Evolutionary conservation across 164 flowering plant species (phyloP), one percentile per base, ranked within the genome.

Genomic region (Aristolochia fimbriata): DNA sequence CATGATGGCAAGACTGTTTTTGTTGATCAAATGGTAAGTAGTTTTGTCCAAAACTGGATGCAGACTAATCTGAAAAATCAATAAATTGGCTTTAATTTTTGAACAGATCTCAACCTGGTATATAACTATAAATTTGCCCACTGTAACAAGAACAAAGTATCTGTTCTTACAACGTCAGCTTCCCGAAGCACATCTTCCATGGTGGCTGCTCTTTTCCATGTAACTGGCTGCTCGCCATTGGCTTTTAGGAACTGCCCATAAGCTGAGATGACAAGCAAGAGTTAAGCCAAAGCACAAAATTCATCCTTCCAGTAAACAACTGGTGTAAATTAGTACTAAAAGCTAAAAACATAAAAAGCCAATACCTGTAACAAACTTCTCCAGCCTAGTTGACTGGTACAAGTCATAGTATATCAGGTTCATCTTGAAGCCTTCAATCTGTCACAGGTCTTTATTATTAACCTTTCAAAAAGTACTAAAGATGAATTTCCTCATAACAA

Each of bases 361-460:
- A 37, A 37, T 62, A 79, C 98, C 98, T 73, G 98, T 90, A 37
- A 93, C 97, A 75, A 93, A 93, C 74, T 93, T 93, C 63, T 93
- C 98, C n/a, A 93, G 80, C 47, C 94, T 82, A 31, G 96, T 90
- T 17, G 98, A 63, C 73, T 90, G 98, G 74, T 89, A 89, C 47
- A 90, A 82, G 68, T 93, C 98, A 70, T 73, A 93, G 81, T 93
- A 93, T 47, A 93, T 90, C 45, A 93, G 79, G 77, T 93, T 93
- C 97, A 93, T 93, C 70, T 93, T 93, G 83, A 89, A 93, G 50
- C 98, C 97, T 78, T 93, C 98, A 68, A 93, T 75, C 97, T 93
- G 80, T 49, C 16, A 57, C 43, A 59, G 46, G 12, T 0, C 43
- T 6, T 37, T 37, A 37, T 3, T 31, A n/a, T 27, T 27, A 27